Conservation (phyloP, 139 green algal species). For the Microglena sp. region DNA sequence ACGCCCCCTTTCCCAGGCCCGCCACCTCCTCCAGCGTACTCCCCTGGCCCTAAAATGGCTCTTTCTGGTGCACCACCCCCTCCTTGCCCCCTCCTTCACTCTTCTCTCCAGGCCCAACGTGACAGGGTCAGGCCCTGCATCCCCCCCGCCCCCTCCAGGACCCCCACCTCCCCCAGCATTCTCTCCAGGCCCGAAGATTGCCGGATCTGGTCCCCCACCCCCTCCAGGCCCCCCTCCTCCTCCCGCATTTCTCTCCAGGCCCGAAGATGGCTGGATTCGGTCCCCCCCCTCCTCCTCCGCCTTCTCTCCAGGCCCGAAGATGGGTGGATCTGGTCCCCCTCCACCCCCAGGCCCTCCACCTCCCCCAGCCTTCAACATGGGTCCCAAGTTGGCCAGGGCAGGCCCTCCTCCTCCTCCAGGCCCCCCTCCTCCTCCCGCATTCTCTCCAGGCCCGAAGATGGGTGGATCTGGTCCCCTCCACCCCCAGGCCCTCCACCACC, state of each 20-base stretch:
- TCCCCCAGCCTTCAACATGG: not conserved
- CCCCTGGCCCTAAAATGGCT: no score
- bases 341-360: slow-evolving; percentile 5
- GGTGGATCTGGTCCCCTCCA: not conserved
- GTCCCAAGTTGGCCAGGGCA: not conserved
- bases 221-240: not conserved
- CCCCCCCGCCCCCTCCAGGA: not conserved
- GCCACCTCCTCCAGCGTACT: no score
- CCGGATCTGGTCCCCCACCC: not conserved
- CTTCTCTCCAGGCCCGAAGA: no score
- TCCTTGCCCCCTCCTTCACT: not conserved
- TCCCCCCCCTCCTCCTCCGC: no score
- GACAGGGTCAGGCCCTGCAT: no score
- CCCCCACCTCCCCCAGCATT: no score
- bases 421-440: no score
- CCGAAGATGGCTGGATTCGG: no score
- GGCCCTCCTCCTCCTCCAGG: not conserved
- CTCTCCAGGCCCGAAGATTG: no score
- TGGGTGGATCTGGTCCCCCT: not conserved
- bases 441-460: no score
- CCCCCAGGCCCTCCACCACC: slow-evolving; percentile 6
- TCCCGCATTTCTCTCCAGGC: no score
- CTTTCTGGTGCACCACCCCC: not conserved
- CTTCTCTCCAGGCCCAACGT: no score
- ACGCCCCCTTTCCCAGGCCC: not conserved